phyloP scores from a whole-genome alignment of 306 rosid species.

The Purshia tridentata region DNA sequence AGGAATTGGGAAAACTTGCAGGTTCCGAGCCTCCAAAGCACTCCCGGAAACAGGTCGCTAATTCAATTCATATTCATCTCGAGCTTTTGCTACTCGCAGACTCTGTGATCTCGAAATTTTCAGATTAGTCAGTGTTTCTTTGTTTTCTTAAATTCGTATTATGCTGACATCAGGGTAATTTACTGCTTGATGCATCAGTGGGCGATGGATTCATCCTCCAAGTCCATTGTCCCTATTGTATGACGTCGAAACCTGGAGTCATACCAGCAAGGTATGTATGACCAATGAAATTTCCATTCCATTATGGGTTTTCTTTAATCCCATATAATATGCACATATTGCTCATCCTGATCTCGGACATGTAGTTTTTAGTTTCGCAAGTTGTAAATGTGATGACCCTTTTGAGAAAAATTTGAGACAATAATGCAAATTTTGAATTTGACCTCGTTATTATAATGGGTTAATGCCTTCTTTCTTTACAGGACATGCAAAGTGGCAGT shows the following conservation, averaged over 20 bases:
- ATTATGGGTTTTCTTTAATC: background rate
- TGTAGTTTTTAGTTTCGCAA: background rate
- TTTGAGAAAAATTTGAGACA: background rate
- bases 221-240: slow-evolving; percentile 70
- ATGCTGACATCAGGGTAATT: slow-evolving; percentile 88
- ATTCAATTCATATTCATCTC: slow-evolving; percentile 19
- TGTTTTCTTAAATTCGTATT: slow-evolving; percentile 56
- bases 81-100: slow-evolving; percentile 21
- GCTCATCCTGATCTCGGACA: background rate
- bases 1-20: slow-evolving; percentile 71
- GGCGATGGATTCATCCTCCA: slow-evolving; percentile 75
- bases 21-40: slow-evolving; percentile 64
- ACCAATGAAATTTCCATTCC: slow-evolving; percentile 18
- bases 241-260: slow-evolving; percentile 83
- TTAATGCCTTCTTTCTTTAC: slow-evolving; percentile 12
- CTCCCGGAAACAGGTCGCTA: slow-evolving; percentile 96
- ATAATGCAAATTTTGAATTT: background rate
- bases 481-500: slow-evolving; percentile 68
- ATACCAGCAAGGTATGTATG: slow-evolving; percentile 66
- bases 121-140: slow-evolving; percentile 28
- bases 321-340: background rate
- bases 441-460: background rate
- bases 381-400: background rate
- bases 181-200: slow-evolving; percentile 97
- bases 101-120: slow-evolving; percentile 35